These are phyloP conservation scores for Neurospora tetrasperma DNA, from an alignment of 495 filamentous ascomycete species.

Conservation along the genomic window DNA sequence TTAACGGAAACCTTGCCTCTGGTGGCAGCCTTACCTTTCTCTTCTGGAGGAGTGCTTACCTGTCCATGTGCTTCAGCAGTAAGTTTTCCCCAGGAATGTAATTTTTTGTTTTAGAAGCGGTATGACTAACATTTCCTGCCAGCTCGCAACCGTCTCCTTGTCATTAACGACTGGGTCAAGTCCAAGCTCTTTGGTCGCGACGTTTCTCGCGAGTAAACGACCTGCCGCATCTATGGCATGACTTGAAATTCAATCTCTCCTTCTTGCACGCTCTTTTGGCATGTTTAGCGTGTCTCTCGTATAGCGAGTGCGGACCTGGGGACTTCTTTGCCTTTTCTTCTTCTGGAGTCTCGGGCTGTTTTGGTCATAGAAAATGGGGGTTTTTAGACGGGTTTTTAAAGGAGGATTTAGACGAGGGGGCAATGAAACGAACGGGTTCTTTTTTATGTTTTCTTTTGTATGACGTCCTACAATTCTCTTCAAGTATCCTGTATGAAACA, in stretches of 20 bases:
- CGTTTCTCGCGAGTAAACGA: slow-evolving; percentile 75
- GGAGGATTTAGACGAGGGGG: neutral
- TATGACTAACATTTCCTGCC: slow-evolving; percentile 12
- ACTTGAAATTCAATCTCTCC: neutral
- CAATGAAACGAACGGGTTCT: neutral
- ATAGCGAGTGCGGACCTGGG: slow-evolving; percentile 1
- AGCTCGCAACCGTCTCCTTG: slow-evolving; percentile 87
- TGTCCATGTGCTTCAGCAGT: slow-evolving; percentile 99
- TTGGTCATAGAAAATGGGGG: slow-evolving; percentile 1
- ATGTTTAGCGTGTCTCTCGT: slow-evolving; percentile 1
- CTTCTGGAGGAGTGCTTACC: slow-evolving; percentile 95
- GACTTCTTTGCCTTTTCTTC: slow-evolving; percentile 2
- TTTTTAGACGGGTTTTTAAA: neutral
- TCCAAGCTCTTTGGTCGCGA: slow-evolving; percentile 91
- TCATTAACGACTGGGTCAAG: slow-evolving; percentile 92
- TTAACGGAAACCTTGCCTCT: slow-evolving; percentile 87
- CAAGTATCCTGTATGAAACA: neutral
- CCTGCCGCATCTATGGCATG: neutral
- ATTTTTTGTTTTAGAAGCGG: neutral
- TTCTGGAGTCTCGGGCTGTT: slow-evolving; percentile 11
- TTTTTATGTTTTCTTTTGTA: neutral
- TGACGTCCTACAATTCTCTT: neutral
- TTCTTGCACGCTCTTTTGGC: neutral
- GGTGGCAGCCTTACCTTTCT: slow-evolving; percentile 76
- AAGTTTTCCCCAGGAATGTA: slow-evolving; percentile 32